These are phyloP conservation scores for Pilatotrama ljubarskyi DNA, from an alignment of 768 basidiomycete species.

Conservation along the genomic window DNA sequence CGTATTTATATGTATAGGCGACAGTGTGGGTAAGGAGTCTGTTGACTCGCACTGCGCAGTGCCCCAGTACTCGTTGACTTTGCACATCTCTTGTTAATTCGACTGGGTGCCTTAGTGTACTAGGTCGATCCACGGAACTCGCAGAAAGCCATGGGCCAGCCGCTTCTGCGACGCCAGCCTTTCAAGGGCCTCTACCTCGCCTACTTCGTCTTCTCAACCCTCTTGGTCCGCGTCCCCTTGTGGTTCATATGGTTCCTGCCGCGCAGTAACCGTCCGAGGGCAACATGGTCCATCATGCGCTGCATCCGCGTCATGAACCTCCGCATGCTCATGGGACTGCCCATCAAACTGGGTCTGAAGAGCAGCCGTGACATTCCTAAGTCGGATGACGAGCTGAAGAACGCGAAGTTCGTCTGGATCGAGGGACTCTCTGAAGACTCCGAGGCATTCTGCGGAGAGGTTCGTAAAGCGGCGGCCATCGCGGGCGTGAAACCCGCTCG, in stretches of 20 bases:
- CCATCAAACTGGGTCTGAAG: background rate
- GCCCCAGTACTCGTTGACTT: too few relatives aligned
- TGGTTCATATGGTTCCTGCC: constrained; percentile 18
- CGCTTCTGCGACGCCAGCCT: constrained; percentile 12
- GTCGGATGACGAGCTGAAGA: background rate
- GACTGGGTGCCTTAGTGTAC: too few relatives aligned
- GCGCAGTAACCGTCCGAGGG: constrained; percentile 6
- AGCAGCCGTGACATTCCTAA: background rate
- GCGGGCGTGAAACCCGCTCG: constrained; percentile 15
- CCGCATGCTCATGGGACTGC: background rate
- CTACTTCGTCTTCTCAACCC: background rate
- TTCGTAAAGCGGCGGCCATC: constrained; percentile 12
- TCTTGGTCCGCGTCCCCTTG: constrained; percentile 11
- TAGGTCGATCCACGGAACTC: too few relatives aligned
- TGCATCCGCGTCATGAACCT: constrained; percentile 6
- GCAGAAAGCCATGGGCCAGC: background rate
- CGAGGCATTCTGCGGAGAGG: constrained; percentile 19
- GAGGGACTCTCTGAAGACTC: constrained; percentile 33
- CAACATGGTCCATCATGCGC: constrained; percentile 15
- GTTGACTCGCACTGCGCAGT: too few relatives aligned
- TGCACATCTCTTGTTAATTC: too few relatives aligned
- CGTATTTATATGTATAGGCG: too few relatives aligned
- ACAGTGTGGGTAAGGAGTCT: too few relatives aligned
- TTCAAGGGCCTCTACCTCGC: constrained; percentile 19
- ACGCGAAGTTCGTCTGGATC: constrained; percentile 34